phyloP scores from a whole-genome alignment of 257 asterid genomes.

The Osmanthus fragrans region DNA sequence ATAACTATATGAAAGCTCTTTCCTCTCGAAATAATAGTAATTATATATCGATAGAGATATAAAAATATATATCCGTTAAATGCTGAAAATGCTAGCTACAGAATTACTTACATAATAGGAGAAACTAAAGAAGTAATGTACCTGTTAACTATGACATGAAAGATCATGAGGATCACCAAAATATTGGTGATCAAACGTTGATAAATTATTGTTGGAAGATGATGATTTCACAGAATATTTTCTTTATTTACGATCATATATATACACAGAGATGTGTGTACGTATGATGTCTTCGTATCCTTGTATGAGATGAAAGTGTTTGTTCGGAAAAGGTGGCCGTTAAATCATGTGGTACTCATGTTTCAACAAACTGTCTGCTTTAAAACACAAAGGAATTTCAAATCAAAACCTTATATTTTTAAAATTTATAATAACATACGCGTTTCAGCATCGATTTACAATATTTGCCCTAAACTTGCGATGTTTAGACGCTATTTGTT shows the following conservation, averaged over 20 bases:
- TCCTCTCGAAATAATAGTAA: background rate
- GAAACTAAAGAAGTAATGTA: slow-evolving; percentile 10
- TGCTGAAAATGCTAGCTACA: no score
- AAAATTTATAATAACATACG: no score
- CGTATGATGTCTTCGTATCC: slow-evolving; percentile 21
- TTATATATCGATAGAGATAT: background rate
- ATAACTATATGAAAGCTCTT: background rate
- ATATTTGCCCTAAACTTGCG: no score
- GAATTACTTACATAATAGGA: background rate
- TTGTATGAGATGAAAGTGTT: slow-evolving; percentile 32
- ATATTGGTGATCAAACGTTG: background rate
- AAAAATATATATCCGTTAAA: background rate
- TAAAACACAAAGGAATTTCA: slow-evolving; percentile 25
- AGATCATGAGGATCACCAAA: background rate
- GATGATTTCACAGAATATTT: background rate
- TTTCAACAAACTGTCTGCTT: slow-evolving; percentile 50
- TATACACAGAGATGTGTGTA: background rate
- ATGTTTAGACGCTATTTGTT: no score
- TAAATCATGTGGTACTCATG: slow-evolving; percentile 60
- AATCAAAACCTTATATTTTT: background rate
- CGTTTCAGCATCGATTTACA: no score
- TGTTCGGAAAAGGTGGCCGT: slow-evolving; percentile 48
- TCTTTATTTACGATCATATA: slow-evolving; percentile 12
- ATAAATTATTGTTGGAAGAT: background rate
- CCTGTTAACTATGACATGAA: slow-evolving; percentile 27